Evolutionary conservation across 129 eudicot genomes (phyloP), one percentile per base, ranked within the genome.

Genomic region (Dittrichia graveolens): DNA sequence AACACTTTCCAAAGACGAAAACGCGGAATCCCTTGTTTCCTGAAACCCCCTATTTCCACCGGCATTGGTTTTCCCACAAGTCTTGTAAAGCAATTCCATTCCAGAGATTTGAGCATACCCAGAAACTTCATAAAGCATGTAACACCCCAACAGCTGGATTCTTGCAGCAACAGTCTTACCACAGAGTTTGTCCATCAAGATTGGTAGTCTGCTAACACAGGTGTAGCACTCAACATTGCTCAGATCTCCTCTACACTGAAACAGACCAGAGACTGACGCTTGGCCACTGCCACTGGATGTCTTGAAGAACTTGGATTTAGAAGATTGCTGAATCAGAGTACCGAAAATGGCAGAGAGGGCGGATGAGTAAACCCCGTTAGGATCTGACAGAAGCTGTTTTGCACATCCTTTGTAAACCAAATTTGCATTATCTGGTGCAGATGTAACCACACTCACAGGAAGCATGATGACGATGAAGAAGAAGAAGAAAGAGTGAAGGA

Each of bases 361-460:
- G 50, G 88, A 93, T 11, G 92, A 82, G 83, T 88, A 91, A 31
- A 74, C 84, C 15, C 95, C 91, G 37, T 82, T 86, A 66, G 97
- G 96, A 89, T 92, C 96, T 89, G 96, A 74, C 3, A 92, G 61
- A 46, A 74, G 8, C 61, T 86, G 89, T 9, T 86, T 86, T 13
- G 96, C 92, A 83, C 97, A 92, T 9, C 97, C 97, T 74, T 85
- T 92, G 91, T 88, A 92, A 8, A 92, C 96, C 67, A 92, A 55
- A 39, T 71, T 82, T 34, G 78, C 67, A 85, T 83, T 79, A 47
- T 83, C 93, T n/a, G 86, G 65, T 66, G 90, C 91, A 61, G 85
- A 79, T 64, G 69, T 73, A 45, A 81, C 34, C 59, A 70, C 48
- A 40, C 78, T 35, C 8, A 68, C 38, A 40, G 77, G 13, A 0